These are phyloP conservation scores for Volvox africanus DNA, from an alignment of 139 green algal species.

Conservation along the genomic window DNA sequence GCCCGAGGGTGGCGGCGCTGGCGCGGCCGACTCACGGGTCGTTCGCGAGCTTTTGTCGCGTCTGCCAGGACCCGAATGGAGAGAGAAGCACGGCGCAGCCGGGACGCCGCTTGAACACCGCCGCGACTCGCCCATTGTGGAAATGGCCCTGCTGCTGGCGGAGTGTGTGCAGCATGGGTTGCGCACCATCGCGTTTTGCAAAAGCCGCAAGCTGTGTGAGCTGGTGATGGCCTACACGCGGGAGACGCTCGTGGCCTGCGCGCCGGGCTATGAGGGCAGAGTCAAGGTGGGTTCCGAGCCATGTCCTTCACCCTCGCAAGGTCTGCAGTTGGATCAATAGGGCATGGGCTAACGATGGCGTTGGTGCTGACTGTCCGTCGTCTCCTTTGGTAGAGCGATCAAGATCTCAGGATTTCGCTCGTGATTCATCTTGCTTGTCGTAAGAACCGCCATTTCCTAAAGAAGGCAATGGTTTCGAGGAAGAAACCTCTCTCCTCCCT, in stretches of 20 bases:
- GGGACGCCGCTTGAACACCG: conserved; percentile 64
- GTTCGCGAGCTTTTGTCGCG: not conserved
- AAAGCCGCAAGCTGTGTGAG: conserved; percentile 93
- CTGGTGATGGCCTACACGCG: conserved; percentile 91
- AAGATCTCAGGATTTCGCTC: no score
- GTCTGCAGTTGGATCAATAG: no score
- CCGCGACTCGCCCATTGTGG: conserved; percentile 88
- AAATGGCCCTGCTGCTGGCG: conserved; percentile 84
- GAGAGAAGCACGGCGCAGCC: conserved; percentile 34
- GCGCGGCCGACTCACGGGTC: not conserved
- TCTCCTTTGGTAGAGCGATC: no score
- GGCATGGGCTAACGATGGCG: no score
- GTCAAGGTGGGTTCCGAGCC: conserved; percentile 67
- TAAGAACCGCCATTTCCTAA: no score
- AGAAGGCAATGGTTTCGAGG: no score
- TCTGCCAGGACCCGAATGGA: not conserved
- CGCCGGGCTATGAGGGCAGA: conserved; percentile 71
- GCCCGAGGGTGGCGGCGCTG: not conserved
- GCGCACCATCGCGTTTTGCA: conserved; percentile 96
- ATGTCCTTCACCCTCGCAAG: no score
- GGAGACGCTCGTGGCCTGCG: conserved; percentile 76
- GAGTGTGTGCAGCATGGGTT: conserved; percentile 94
- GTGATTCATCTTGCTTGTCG: no score
- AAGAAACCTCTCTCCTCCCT: no score
- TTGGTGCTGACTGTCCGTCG: no score